Percentiles rank a stretch among this genome's conserved stretches.
Conservation (phyloP, 805 yeast species). For the Candida wancherniae region DNA sequence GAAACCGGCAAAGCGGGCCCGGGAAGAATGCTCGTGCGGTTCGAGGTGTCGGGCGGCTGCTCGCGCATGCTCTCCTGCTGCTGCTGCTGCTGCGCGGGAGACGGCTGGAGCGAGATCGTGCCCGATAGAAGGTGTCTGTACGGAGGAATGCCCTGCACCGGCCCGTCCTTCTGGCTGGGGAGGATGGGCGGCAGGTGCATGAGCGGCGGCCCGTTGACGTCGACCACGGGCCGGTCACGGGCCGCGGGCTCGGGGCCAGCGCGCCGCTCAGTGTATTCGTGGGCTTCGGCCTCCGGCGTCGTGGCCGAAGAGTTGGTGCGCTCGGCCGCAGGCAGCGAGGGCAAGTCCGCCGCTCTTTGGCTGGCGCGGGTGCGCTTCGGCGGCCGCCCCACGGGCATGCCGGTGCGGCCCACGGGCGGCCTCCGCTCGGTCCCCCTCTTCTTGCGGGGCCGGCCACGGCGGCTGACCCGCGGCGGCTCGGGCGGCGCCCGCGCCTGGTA, state of each 20-base stretch:
- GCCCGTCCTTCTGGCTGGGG: conserved; percentile 12
- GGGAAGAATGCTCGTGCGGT: too few species aligned
- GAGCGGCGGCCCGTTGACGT: conserved; percentile 9
- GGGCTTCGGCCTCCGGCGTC: not conserved
- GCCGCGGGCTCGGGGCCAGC: not conserved
- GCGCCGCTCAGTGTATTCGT: too few species aligned
- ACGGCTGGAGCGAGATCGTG: too few species aligned
- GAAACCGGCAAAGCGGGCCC: too few species aligned
- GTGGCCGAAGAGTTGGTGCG: not conserved
- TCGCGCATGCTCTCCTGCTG: too few species aligned
- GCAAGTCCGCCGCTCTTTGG: conserved; percentile 2
- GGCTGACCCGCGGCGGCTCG: conserved; percentile 4
- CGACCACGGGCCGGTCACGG: conserved; percentile 4
- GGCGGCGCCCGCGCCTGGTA: conserved; percentile 1
- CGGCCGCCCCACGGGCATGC: conserved; percentile 1
- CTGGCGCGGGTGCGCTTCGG: conserved; percentile 9
- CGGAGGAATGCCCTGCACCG: conserved; percentile 10
- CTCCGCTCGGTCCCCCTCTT: conserved; percentile 13
- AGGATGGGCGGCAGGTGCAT: conserved; percentile 15
- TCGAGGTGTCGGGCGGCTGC: too few species aligned
- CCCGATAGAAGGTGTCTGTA: conserved; percentile 4
- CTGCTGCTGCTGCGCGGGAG: too few species aligned
- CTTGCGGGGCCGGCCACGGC: conserved; percentile 17
- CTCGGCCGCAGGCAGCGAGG: conserved; percentile 5
- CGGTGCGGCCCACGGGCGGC: conserved; percentile 7